These are phyloP conservation scores for Apiotrichum laibachii DNA, from an alignment of 1,284 basidiomycete species.

Conservation along the genomic window DNA sequence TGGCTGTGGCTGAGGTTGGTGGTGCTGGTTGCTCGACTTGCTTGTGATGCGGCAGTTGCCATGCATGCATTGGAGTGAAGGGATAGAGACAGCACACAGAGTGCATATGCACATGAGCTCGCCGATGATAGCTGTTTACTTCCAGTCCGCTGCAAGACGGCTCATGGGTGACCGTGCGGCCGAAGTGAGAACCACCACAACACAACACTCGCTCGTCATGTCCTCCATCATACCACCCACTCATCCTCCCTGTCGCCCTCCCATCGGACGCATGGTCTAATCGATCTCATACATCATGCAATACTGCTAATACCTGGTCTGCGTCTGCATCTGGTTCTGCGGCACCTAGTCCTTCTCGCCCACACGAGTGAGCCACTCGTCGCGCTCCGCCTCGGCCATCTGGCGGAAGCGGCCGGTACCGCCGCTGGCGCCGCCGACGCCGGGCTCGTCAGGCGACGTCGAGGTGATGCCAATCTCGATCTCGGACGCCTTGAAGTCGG, in stretches of 20 bases:
- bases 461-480: constrained; percentile 57
- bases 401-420: constrained; percentile 72
- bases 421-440: constrained; percentile 45
- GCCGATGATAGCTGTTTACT: no score
- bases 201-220: neutral
- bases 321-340: neutral
- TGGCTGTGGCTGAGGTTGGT: no score
- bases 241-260: neutral
- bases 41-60: no score
- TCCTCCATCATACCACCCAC: neutral
- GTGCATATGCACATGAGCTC: no score
- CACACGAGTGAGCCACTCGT: constrained; percentile 79
- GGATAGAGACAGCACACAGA: no score
- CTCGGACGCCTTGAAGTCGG: constrained; percentile 77
- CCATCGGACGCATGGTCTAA: neutral
- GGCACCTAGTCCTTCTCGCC: constrained; percentile 79
- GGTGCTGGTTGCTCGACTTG: no score
- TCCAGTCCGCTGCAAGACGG: no score
- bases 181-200: no score
- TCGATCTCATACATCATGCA: constrained; percentile 14
- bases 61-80: no score
- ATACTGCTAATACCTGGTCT: constrained; percentile 2
- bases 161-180: no score
- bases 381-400: constrained; percentile 78
- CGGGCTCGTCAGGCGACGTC: constrained; percentile 41